Percentiles rank a stretch among this genome's conserved stretches.
phyloP scores from a whole-genome alignment of 495 filamentous ascomycete genomes.

The Oleoguttula mirabilis region DNA sequence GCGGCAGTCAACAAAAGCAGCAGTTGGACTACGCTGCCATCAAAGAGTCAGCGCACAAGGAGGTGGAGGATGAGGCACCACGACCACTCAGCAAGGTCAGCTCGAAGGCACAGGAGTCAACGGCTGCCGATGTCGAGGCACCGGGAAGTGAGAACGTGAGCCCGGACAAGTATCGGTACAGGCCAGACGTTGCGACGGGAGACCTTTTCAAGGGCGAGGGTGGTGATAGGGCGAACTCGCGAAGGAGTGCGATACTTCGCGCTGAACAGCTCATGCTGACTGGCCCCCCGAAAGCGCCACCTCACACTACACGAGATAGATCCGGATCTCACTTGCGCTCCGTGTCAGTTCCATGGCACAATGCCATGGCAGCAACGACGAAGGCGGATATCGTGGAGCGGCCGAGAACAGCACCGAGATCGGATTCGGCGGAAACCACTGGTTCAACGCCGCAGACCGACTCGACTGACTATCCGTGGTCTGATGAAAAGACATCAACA shows the following conservation, averaged over 20 bases:
- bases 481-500: conserved; percentile 23
- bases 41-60: conserved; percentile 3
- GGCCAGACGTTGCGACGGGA: not conserved
- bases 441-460: conserved; percentile 25
- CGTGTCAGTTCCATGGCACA: too few species aligned
- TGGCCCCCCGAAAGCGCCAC: too few species aligned
- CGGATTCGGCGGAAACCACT: conserved; percentile 22
- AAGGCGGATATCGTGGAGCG: conserved; percentile 13
- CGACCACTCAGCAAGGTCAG: not conserved
- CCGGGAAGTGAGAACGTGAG: too few species aligned
- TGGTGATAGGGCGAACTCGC: not conserved
- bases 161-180: conserved; percentile 6
- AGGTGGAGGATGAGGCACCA: not conserved
- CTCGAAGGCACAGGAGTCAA: not conserved
- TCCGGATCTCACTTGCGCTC: too few species aligned
- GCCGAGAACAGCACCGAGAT: conserved; percentile 14
- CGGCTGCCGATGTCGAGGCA: not conserved
- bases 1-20: conserved; percentile 9
- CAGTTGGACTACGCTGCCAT: conserved; percentile 21
- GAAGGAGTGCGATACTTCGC: conserved; percentile 2
- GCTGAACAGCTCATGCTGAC: conserved; percentile 8
- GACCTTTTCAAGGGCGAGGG: conserved; percentile 2
- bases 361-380: too few species aligned
- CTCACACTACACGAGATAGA: too few species aligned
- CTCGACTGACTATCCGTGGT: conserved; percentile 23